Conservation (phyloP, 352 stramenopile species). For the Thalassiosira hispida region DNA sequence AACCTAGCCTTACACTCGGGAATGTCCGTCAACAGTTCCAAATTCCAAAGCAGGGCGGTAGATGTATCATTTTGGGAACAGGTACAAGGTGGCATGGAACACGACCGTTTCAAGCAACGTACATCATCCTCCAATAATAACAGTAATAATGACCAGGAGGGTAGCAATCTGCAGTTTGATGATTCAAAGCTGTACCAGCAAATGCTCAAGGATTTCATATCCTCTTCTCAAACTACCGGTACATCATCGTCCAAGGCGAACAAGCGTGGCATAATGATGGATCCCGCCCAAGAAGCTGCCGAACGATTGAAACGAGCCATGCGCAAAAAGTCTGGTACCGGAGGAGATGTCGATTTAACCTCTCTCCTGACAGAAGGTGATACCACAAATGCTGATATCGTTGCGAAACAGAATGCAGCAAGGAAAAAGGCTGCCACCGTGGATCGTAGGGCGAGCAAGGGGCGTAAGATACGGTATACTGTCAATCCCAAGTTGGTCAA, state of each 20-base stretch:
- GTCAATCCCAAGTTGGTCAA: conserved; percentile 84
- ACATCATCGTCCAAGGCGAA: background rate
- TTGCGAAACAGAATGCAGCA: background rate
- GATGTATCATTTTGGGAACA: conserved; percentile 81
- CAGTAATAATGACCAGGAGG: background rate
- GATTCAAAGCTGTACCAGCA: conserved; percentile 84
- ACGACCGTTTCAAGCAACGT: conserved; percentile 53
- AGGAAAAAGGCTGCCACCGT: conserved; percentile 67
- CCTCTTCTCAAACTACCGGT: conserved; percentile 4
- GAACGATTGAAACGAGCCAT: conserved; percentile 44
- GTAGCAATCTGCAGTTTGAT: conserved; percentile 56
- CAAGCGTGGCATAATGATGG: background rate
- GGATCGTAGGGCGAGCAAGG: conserved; percentile 83
- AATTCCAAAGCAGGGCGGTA: conserved; percentile 67
- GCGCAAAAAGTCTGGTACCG: conserved; percentile 48
- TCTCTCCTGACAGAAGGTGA: background rate
- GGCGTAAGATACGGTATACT: conserved; percentile 84
- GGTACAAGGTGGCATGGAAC: conserved; percentile 58
- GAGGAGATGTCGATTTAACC: conserved; percentile 37
- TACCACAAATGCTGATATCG: background rate
- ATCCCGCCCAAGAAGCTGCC: conserved; percentile 36
- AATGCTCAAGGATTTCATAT: conserved; percentile 79
- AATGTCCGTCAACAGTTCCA: conserved; percentile 37
- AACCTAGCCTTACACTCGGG: conserved; percentile 67
- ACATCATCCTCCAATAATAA: background rate